Conservation (phyloP, 192 early-diverging fungal genomes). For the Coemansia sp. region DNA sequence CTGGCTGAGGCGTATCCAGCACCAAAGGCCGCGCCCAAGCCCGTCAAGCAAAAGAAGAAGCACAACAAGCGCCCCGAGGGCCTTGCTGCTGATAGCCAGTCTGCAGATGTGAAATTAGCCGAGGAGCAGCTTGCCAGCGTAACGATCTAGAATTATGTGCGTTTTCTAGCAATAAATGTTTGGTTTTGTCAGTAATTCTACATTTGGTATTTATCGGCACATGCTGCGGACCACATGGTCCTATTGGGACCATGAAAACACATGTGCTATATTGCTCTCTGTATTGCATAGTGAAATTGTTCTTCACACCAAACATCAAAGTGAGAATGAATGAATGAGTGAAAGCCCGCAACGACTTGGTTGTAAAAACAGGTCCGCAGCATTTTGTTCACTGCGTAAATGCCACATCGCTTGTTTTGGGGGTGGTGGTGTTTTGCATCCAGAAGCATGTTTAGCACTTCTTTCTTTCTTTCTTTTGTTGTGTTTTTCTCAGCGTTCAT, state of each 20-base stretch:
- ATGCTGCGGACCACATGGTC: slow-evolving; percentile 2
- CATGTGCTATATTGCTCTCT: neutral
- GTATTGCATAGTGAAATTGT: no score
- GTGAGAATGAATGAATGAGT: no score
- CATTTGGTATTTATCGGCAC: neutral
- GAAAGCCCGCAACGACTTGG: no score
- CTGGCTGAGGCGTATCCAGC: slow-evolving; percentile 84
- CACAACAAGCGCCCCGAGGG: slow-evolving; percentile 51
- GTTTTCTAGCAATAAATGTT: neutral
- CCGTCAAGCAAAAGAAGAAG: slow-evolving; percentile 59
- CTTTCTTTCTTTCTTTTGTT: neutral
- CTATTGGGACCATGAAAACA: neutral
- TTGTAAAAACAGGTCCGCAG: no score
- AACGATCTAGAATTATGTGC: slow-evolving; percentile 14
- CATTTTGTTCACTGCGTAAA: no score
- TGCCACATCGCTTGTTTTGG: no score
- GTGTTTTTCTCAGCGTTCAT: neutral
- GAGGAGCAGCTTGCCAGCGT: slow-evolving; percentile 32
- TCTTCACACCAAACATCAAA: no score
- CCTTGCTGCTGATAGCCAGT: neutral
- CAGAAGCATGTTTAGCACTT: no score
- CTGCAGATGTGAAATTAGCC: slow-evolving; percentile 11
- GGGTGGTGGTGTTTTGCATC: no score
- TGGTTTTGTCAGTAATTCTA: neutral
- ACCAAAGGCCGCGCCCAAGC: slow-evolving; percentile 57